Evolutionary conservation across 2,329 filamentous ascomycete species (phyloP), one percentile per base, ranked within the genome.

Genomic region (Talaromyces atroroseus): DNA sequence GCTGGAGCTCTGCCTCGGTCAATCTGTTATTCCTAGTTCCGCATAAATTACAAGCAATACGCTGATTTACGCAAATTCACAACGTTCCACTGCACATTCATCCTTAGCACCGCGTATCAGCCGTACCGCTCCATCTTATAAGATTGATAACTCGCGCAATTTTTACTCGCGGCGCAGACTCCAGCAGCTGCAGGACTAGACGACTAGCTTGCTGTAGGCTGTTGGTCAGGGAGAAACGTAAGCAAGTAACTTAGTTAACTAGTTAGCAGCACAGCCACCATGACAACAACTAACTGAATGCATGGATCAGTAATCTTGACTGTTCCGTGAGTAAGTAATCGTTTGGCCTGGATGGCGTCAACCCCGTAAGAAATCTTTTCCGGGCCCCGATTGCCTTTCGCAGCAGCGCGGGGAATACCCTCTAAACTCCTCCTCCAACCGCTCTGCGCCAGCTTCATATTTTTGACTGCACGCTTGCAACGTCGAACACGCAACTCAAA

Each of bases 301-400:
- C 10, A 26, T 16, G 3, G n/a, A 46, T 45, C 18, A 52, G 50
- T 52, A 52, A 46, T 52, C 50, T 34, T 23, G 18, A 45, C 21
- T 5, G 11, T 2, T 34, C 4, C 32, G n/a, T 14, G 32, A 34
- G 29, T 34, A 12, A 36, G 32, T 3, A 36, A 36, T 36, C 32
- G 32, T 12, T 45, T 42, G 56, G 49, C 49, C n/a, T 54, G 50
- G 54, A 59, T 59, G 55, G 58, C 55, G 58, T 59, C 58, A 59
- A 49, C 49, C 10, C 47, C 58, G 58, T 57, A 59, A 54, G 26
- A 59, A 59, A 54, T 46, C 51, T 59, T 59, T 57, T 59, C 58
- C 58, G 58, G 32, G 1, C 18, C 20, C 58, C 47, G 54, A 32
- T n/a, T 20, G 45, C 18, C 24, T 32, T 54, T 53, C 42, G 49